A percentile compares a stretch with the other conserved stretches of the same genome.
These are phyloP conservation scores for Geranium rotundifolium DNA, from an alignment of 345 rosid genomes.

Conservation along the genomic window DNA sequence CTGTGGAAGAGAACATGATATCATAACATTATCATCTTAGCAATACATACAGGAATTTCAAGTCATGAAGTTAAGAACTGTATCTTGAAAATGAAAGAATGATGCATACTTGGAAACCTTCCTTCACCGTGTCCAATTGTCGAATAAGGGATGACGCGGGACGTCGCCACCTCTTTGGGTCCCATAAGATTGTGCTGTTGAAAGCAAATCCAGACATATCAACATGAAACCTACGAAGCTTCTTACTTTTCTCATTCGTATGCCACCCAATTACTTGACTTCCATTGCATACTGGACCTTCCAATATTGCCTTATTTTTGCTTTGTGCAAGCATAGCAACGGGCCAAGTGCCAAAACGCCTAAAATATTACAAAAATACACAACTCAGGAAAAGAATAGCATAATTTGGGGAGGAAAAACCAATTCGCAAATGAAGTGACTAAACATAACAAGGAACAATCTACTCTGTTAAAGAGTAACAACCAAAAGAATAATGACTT, in stretches of 20 bases:
- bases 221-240: conserved; percentile 74
- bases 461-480: too few relatives aligned
- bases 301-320: conserved; percentile 30
- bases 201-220: conserved; percentile 98
- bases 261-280: conserved; percentile 86
- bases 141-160: conserved; percentile 40
- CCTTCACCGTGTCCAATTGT: conserved; percentile 71
- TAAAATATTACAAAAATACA: background rate
- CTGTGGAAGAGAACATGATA: conserved; percentile 18
- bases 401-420: background rate
- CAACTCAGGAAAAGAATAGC: background rate
- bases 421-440: background rate
- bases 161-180: conserved; percentile 69
- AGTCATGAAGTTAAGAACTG: too few relatives aligned
- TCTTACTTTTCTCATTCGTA: conserved; percentile 87
- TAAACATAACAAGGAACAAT: too few relatives aligned
- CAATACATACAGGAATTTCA: background rate
- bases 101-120: conserved; percentile 78
- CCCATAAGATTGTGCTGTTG: conserved; percentile 90
- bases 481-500: too few relatives aligned
- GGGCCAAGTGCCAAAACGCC: conserved; percentile 26
- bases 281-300: conserved; percentile 23
- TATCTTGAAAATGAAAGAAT: conserved; percentile 2
- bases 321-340: conserved; percentile 35
- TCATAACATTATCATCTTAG: background rate